These are phyloP conservation scores for Trypethelium eluteriae DNA, from an alignment of 495 filamentous ascomycete genomes.

Conservation along the genomic window DNA sequence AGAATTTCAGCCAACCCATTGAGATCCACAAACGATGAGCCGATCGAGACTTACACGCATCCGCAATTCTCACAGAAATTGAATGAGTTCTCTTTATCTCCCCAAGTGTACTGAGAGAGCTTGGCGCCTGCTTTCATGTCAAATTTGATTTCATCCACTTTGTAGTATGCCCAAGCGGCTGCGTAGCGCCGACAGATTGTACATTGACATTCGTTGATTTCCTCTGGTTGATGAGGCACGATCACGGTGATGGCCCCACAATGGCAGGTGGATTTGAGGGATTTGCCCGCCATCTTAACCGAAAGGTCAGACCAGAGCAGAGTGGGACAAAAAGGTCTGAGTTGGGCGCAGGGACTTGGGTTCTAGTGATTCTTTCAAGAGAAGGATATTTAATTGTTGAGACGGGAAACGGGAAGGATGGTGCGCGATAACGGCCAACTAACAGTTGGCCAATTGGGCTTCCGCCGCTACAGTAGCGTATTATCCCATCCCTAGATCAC, in stretches of 20 bases:
- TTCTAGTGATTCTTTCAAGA: slow-evolving; percentile 12
- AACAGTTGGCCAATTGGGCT: background rate
- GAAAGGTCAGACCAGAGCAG: slow-evolving; percentile 10
- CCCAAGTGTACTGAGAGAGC: slow-evolving; percentile 20
- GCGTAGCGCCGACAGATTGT: slow-evolving; percentile 33
- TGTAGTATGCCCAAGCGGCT: slow-evolving; percentile 35
- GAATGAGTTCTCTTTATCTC: slow-evolving; percentile 19
- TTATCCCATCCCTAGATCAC: too few relatives aligned
- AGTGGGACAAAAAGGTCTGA: slow-evolving; percentile 4
- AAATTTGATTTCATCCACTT: slow-evolving; percentile 29
- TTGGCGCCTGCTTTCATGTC: slow-evolving; percentile 21
- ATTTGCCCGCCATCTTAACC: slow-evolving; percentile 11
- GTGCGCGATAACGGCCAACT: slow-evolving; percentile 2
- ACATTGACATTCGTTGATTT: slow-evolving; percentile 36
- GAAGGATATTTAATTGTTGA: slow-evolving; percentile 10
- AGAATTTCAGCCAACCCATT: slow-evolving; percentile 12
- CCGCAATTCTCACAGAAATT: slow-evolving; percentile 24
- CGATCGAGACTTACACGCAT: slow-evolving; percentile 25
- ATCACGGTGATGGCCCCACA: slow-evolving; percentile 33
- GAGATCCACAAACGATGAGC: slow-evolving; percentile 16
- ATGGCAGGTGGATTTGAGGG: slow-evolving; percentile 29
- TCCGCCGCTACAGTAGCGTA: background rate
- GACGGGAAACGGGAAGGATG: background rate
- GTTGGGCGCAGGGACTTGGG: slow-evolving; percentile 1
- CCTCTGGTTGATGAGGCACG: slow-evolving; percentile 27